These are phyloP conservation scores for Brassica rapa DNA, from an alignment of 345 rosid genomes.

Conservation along the genomic window DNA sequence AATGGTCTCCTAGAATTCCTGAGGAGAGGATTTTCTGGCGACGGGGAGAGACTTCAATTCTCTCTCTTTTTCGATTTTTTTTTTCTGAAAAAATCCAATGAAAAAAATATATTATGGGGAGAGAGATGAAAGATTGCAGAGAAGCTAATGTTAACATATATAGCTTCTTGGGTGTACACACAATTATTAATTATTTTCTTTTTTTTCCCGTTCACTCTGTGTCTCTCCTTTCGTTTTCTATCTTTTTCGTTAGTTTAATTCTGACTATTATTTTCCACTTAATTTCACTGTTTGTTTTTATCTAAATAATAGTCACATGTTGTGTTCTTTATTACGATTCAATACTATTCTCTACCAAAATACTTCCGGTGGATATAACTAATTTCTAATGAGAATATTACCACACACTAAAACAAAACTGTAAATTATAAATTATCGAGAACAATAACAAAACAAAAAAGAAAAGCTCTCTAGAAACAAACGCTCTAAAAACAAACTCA, in stretches of 20 bases:
- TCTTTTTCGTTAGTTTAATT: constrained; percentile 23
- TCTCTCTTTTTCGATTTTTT: constrained; percentile 16
- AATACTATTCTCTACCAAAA: not conserved
- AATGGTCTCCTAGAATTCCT: constrained; percentile 16
- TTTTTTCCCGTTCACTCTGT: not conserved
- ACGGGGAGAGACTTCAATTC: constrained; percentile 27
- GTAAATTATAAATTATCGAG: not conserved
- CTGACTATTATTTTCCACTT: constrained; percentile 13
- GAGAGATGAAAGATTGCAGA: constrained; percentile 35
- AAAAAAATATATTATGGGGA: not conserved
- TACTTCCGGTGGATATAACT: not conserved
- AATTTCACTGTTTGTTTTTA: not conserved
- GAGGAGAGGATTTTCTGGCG: constrained; percentile 18
- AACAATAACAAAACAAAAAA: too few species aligned
- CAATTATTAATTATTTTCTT: not conserved
- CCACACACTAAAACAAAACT: not conserved
- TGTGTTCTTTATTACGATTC: constrained; percentile 7
- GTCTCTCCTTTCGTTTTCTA: constrained; percentile 32
- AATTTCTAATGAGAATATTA: not conserved
- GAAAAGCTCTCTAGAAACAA: too few species aligned
- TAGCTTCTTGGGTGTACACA: constrained; percentile 24
- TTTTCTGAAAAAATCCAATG: not conserved
- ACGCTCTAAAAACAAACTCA: too few species aligned
- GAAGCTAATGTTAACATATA: constrained; percentile 36
- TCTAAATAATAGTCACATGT: constrained; percentile 25